phyloP scores from a whole-genome alignment of 2,329 filamentous ascomycete genomes.

The Alternaria sp. region DNA sequence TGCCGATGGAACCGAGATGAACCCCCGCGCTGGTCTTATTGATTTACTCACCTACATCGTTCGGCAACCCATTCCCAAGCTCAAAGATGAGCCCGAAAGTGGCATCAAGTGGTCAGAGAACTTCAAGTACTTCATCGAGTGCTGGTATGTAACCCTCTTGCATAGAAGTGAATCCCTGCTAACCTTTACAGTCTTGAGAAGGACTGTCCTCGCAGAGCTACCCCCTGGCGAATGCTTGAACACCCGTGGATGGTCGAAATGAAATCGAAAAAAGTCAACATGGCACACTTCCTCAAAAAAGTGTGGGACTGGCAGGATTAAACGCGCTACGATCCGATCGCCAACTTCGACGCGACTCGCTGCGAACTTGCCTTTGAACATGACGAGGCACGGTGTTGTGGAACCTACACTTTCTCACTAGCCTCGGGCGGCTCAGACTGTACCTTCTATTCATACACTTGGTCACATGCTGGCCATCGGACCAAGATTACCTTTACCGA shows the following conservation, averaged over 20 bases:
- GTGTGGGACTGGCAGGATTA: constrained; percentile 96
- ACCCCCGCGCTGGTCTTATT: constrained; percentile 89
- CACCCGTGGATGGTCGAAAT: constrained; percentile 99
- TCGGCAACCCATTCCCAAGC: constrained; percentile 88
- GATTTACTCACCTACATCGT: constrained; percentile 98
- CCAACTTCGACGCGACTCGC: background rate
- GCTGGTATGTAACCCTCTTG: constrained; percentile 73
- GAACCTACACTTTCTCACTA: constrained; percentile 15
- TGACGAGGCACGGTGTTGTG: constrained; percentile 11
- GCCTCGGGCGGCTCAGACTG: constrained; percentile 14
- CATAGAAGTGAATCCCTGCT: constrained; percentile 20
- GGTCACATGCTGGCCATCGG: constrained; percentile 46
- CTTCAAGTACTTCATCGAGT: constrained; percentile 99
- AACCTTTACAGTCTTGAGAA: constrained; percentile 79
- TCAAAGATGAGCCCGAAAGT: constrained; percentile 92
- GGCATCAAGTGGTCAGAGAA: constrained; percentile 94
- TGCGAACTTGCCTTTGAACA: background rate
- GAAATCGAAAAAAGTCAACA: constrained; percentile 94
- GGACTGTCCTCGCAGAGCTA: constrained; percentile 82
- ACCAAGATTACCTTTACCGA: constrained; percentile 14
- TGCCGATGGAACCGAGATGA: constrained; percentile 93
- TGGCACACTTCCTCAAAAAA: constrained; percentile 89
- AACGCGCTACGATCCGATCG: constrained; percentile 1
- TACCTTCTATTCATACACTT: constrained; percentile 10
- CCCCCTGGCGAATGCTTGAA: constrained; percentile 98